Percentiles rank a stretch among this genome's conserved stretches.
Evolutionary conservation across 2,329 filamentous ascomycete genomes (phyloP).

Genomic region (Aureobasidium subglaciale): DNA sequence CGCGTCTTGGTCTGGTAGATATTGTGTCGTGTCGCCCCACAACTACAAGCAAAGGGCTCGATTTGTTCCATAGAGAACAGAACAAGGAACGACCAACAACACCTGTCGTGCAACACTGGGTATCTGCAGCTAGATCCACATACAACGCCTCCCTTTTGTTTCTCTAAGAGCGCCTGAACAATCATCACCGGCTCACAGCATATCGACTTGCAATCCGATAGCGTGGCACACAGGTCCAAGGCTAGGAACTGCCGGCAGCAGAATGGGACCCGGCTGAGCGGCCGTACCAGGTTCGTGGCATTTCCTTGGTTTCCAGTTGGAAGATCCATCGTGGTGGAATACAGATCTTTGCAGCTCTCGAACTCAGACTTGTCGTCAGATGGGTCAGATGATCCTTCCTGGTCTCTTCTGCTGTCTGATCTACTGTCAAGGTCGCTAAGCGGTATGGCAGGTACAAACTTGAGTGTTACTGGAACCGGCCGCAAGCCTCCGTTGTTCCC

Average conservation of each 20-base stretch:
- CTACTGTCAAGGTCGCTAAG: background rate
- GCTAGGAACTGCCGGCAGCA: slow-evolving; percentile 11
- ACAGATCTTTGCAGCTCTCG: background rate
- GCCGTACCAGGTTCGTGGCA: slow-evolving; percentile 4
- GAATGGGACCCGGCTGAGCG: background rate
- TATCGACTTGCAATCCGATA: slow-evolving; percentile 9
- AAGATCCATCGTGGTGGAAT: background rate
- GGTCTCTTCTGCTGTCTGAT: background rate
- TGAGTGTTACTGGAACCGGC: background rate
- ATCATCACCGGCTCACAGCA: slow-evolving; percentile 7
- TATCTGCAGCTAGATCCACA: background rate
- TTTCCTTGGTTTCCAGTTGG: background rate
- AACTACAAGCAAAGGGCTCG: background rate
- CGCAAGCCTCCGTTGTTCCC: background rate
- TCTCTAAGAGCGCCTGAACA: background rate
- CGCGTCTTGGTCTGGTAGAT: slow-evolving; percentile 3
- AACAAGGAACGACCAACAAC: background rate
- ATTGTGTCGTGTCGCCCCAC: slow-evolving; percentile 9
- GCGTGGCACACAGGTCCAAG: slow-evolving; percentile 3
- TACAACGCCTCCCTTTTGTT: background rate
- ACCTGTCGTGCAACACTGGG: slow-evolving; percentile 1
- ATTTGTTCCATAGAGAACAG: background rate
- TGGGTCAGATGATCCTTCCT: background rate
- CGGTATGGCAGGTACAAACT: background rate
- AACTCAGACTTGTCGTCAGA: background rate